Percentiles rank a stretch among this genome's conserved stretches.
Conservation (phyloP, 2,329 filamentous ascomycete genomes). For the Claviceps lovelessii region DNA sequence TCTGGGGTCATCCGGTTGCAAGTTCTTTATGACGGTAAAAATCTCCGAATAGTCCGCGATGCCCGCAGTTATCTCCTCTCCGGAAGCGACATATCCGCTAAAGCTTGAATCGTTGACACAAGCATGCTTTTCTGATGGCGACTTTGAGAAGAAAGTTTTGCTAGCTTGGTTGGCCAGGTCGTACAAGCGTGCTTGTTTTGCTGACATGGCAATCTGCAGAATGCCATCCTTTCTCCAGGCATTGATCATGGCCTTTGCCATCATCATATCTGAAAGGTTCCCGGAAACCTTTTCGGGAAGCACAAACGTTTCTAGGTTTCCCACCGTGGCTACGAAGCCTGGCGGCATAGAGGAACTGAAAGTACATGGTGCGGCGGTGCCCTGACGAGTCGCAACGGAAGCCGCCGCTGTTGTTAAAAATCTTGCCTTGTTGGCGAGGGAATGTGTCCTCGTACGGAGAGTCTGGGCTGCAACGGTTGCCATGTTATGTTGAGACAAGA, state of each 20-base stretch:
- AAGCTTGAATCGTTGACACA: slow-evolving; percentile 32
- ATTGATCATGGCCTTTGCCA: slow-evolving; percentile 26
- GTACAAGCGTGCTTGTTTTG: slow-evolving; percentile 21
- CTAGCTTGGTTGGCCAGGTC: slow-evolving; percentile 22
- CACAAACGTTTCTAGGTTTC: slow-evolving; percentile 26
- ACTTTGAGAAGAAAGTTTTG: slow-evolving; percentile 24
- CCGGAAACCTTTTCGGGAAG: slow-evolving; percentile 24
- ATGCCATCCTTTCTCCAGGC: slow-evolving; percentile 32
- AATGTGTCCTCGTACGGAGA: neutral
- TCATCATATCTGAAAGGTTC: slow-evolving; percentile 17
- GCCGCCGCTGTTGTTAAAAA: neutral
- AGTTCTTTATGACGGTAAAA: slow-evolving; percentile 36
- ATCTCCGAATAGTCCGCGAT: slow-evolving; percentile 38
- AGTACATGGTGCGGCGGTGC: neutral
- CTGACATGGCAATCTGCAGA: slow-evolving; percentile 28
- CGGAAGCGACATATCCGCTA: slow-evolving; percentile 33
- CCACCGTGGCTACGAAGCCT: slow-evolving; percentile 12
- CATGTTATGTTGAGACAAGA: neutral
- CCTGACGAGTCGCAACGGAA: neutral
- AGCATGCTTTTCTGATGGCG: slow-evolving; percentile 23
- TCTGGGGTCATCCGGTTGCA: slow-evolving; percentile 22
- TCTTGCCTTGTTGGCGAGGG: neutral
- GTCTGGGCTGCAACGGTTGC: neutral
- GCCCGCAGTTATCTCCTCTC: slow-evolving; percentile 33
- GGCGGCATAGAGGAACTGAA: slow-evolving; percentile 12